Evolutionary conservation across 257 asterid genomes (phyloP), one percentile per base, ranked within the genome.

Genomic region (Nicotiana tomentosiformis): DNA sequence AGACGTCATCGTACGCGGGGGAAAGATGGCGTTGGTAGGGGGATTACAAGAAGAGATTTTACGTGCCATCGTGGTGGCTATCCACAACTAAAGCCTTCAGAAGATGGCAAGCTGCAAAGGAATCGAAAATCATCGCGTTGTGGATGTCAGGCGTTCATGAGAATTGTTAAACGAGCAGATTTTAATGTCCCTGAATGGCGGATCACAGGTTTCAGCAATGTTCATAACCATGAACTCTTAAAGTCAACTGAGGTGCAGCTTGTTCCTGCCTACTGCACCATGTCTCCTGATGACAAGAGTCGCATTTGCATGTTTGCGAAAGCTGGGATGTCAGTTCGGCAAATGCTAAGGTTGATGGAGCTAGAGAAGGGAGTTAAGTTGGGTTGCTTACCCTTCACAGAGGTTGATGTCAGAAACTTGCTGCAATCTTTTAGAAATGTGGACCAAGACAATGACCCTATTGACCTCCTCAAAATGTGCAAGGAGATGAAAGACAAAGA

Each of bases 21-120:
- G 51, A 96, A 94, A 87, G 98, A 94, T 77, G 99, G 99, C 10
- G 90, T 96, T 66, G 99, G 99, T 11, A 96, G 93, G 89, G 99
- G 99, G 39, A 94, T 96, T 80, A 96, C 97, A 0, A 88, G 99
- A 88, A 97, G 99, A 55, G 95, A 96, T 87, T 96, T 96, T 76
- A 97, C 95, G 61, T 96, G 99, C 89, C 99, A 96, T 77, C 98
- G 99, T 14, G 97, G 98, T 1, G 99, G 99, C 14, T 94, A 92
- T 87, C 95, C 99, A 57, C 98, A 97, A 17, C 84, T 85, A 53
- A 96, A 96, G 87, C 74, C 90, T n/a, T 87, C 91, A 57, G 88
- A 49, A 64, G 97, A 90, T 66, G 92, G 86, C 70, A 96, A 94
- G 86, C 95, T 97, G 33, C 99, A 94, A 65, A 90, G 99, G 86